Conservation (phyloP, 2,329 filamentous ascomycete species). For the Fusarium mundagurra region DNA sequence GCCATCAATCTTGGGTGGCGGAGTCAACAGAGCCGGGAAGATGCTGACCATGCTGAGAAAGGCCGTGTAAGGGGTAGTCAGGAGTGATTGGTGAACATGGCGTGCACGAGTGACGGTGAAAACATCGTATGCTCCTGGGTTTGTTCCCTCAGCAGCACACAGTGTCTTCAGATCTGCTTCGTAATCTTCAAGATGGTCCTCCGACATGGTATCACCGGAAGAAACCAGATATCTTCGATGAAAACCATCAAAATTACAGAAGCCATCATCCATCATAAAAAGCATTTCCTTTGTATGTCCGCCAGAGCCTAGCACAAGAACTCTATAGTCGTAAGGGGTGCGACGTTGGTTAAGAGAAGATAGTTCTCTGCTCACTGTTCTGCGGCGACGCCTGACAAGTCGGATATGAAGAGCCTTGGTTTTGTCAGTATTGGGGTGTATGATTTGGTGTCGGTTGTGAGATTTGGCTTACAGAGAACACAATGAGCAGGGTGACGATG, state of each 20-base stretch:
- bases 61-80: slow-evolving; percentile 76
- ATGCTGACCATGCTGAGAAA: slow-evolving; percentile 73
- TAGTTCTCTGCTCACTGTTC: slow-evolving; percentile 27
- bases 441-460: neutral
- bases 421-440: neutral
- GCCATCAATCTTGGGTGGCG: slow-evolving; percentile 36
- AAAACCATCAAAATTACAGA: slow-evolving; percentile 59
- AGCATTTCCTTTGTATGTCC: slow-evolving; percentile 97
- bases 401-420: slow-evolving; percentile 46
- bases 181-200: slow-evolving; percentile 70
- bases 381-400: slow-evolving; percentile 35
- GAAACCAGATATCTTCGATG: slow-evolving; percentile 86
- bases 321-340: slow-evolving; percentile 60
- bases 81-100: slow-evolving; percentile 81
- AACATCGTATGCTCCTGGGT: slow-evolving; percentile 68
- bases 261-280: slow-evolving; percentile 71
- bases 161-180: slow-evolving; percentile 47
- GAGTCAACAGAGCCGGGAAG: slow-evolving; percentile 62
- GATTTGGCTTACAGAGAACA: slow-evolving; percentile 43
- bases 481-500: slow-evolving; percentile 41
- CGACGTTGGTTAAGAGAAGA: neutral
- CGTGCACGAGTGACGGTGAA: slow-evolving; percentile 79
- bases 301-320: slow-evolving; percentile 89
- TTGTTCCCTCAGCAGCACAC: slow-evolving; percentile 25
- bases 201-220: slow-evolving; percentile 76